phyloP scores from a whole-genome alignment of 2,329 filamentous ascomycete species.

The Apiospora pterosperma region DNA sequence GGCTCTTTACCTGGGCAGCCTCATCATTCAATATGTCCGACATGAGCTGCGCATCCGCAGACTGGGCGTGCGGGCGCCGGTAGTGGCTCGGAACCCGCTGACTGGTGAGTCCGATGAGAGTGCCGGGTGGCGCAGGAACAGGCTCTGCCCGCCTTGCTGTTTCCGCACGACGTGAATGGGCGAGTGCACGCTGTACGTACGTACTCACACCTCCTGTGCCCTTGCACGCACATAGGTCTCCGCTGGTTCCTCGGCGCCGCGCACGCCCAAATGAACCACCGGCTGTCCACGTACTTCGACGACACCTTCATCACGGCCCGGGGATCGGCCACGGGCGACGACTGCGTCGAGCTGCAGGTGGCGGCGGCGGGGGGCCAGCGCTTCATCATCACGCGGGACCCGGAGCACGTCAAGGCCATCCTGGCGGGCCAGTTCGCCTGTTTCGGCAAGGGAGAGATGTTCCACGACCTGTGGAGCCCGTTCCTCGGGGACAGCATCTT shows the following conservation, averaged over 20 bases:
- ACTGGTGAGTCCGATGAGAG: slow-evolving; percentile 20
- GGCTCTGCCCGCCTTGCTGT: background rate
- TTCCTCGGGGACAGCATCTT: slow-evolving; percentile 57
- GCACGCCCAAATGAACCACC: slow-evolving; percentile 27
- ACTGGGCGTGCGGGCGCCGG: slow-evolving; percentile 30
- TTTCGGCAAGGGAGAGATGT: slow-evolving; percentile 43
- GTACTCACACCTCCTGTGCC: background rate
- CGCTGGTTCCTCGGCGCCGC: slow-evolving; percentile 25
- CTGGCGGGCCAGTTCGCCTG: slow-evolving; percentile 55
- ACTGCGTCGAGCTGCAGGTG: slow-evolving; percentile 34
- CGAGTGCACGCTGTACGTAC: background rate
- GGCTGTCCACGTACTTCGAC: slow-evolving; percentile 17
- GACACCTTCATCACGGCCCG: background rate
- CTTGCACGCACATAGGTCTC: background rate
- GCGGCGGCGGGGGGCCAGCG: slow-evolving; percentile 21
- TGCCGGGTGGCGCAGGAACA: background rate
- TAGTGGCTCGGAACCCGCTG: slow-evolving; percentile 30
- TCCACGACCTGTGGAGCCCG: slow-evolving; percentile 39
- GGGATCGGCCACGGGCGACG: slow-evolving; percentile 24
- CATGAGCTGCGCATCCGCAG: slow-evolving; percentile 25
- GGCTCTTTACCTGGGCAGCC: background rate
- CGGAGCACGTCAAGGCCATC: slow-evolving; percentile 54
- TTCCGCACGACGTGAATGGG: too few species aligned
- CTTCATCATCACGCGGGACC: slow-evolving; percentile 47
- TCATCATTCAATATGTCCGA: slow-evolving; percentile 12